Evolutionary conservation across 768 basidiomycete species (phyloP), one percentile per base, ranked within the genome.

Genomic region (Xerocomus spinulosus): DNA sequence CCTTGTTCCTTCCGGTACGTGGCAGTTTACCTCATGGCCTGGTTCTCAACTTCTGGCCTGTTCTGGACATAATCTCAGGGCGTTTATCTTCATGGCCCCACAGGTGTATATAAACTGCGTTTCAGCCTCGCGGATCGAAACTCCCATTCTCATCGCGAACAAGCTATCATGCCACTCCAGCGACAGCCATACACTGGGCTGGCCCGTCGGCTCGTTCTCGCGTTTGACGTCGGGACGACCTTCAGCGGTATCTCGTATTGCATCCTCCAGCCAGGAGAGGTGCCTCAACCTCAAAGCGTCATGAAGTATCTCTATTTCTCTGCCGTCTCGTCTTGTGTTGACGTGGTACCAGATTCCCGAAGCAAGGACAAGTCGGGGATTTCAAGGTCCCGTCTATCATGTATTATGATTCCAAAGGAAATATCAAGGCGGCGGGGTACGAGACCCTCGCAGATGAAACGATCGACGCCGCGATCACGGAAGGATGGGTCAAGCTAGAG

Each of bases 381-480:
- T 70, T 61, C 30, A 77, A 76, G 52, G 69, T 77, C 15, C 74
- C 76, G 0, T 72, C 72, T 12, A 57, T 76, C 35, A 54, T 77
- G 23, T 78, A 71, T 49, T 78, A 77, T 41, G 71, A 74, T 42
- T 40, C 55, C 25, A 37, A 55, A 15, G 75, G 76, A 3, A 54
- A 54, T 4, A 61, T 72, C 5, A 58, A 62, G 28, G 68, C 70
- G 2, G 64, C 68, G 2, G 74, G 75, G 1, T 73, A 71, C 5
- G 74, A 76, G 54, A 69, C 73, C 0, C 58, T 67, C 18, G 55
- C 57, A 10, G 69, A 73, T 2, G 64, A 63, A 2, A 60, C 71
- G 18, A 56, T 56, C 2, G 67, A 71, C 30, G 39, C 44, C 14
- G 72, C 71, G 0, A 62, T 70, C 40, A 61, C 68, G 3, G 67